Percentiles rank a stretch among this genome's conserved stretches.
Conservation (phyloP, 23 red algal species). For the Gracilaria vermiculophylla region DNA sequence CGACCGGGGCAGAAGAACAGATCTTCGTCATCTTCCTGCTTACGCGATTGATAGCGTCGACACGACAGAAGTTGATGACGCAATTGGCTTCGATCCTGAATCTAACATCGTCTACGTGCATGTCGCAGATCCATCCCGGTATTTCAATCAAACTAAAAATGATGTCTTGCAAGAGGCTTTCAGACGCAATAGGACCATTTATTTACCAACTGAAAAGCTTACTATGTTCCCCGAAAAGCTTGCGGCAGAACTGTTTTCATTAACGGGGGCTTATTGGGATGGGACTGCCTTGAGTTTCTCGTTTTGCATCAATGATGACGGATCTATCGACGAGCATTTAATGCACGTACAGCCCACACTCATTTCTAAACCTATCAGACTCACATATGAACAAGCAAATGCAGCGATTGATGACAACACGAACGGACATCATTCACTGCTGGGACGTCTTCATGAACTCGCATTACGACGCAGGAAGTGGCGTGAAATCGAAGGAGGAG, state of each 20-base stretch:
- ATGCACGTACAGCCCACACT: conserved; percentile 34
- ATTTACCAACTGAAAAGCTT: conserved; percentile 67
- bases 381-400: conserved; percentile 64
- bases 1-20: neutral
- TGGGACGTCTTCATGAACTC: conserved; percentile 1
- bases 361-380: conserved; percentile 34
- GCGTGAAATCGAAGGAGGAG: conserved; percentile 65
- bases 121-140: conserved; percentile 66
- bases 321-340: conserved; percentile 34
- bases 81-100: conserved; percentile 64
- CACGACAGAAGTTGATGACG: conserved; percentile 86
- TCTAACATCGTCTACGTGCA: conserved; percentile 72
- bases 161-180: conserved; percentile 56
- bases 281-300: conserved; percentile 70
- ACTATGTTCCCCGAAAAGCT: conserved; percentile 81
- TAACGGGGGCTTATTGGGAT: conserved; percentile 35
- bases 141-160: conserved; percentile 20
- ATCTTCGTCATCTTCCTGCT: conserved; percentile 51
- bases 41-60: conserved; percentile 79
- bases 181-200: conserved; percentile 52
- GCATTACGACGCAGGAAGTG: conserved; percentile 37
- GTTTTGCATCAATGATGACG: conserved; percentile 67
- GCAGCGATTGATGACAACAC: neutral
- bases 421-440: neutral
- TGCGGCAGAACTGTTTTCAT: conserved; percentile 49